Evolutionary conservation across 768 basidiomycete species (phyloP), one percentile per base, ranked within the genome.

Genomic region (Clavulina sp.): DNA sequence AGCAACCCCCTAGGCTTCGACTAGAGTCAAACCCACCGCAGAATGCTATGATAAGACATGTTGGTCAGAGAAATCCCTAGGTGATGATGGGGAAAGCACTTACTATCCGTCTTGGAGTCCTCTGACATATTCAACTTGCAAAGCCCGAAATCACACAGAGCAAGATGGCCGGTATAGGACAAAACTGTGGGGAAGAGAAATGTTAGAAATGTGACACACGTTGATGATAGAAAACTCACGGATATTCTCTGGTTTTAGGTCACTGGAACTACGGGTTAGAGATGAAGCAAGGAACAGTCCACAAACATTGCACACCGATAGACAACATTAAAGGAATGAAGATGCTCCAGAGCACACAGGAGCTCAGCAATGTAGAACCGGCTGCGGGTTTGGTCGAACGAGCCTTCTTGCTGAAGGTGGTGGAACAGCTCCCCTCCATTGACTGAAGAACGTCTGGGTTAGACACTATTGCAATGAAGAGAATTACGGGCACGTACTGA

Each of bases 321-420:
- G 33, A 99, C 88, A 30, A 99, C 93, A 62, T 99, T 95, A 72
- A 97, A 97, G 48, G 85, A 78, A 59, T 99, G 93, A 52, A 99
- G 65, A 68, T 96, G 92, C 64, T 99, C 93, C 57, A 99, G 68
- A 0, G 93, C 93, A 60, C 86, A 84, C 5, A 99, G 72, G 30
- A 99, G 70, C 66, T 99, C 93, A n/a, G 93, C 91, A 3, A 93
- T 93, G 62, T 99, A 99, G 69, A 93, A 99, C 31, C 93, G 78
- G 64, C 85, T 91, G 44, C 93, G 76, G 58, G 78, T 73, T 63
- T 96, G 84, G 65, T 91, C 87, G 65, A 99, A 99, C 63, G 88
- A 86, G 36, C 92, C 92, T 63, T 96, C 93, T 30, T 92, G 73
- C 66, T 99, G 93, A 33, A 99, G 67, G 61, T 99, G 95, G 64